Evolutionary conservation across 805 yeast species (phyloP).

Genomic region (Millerozyma miso): DNA sequence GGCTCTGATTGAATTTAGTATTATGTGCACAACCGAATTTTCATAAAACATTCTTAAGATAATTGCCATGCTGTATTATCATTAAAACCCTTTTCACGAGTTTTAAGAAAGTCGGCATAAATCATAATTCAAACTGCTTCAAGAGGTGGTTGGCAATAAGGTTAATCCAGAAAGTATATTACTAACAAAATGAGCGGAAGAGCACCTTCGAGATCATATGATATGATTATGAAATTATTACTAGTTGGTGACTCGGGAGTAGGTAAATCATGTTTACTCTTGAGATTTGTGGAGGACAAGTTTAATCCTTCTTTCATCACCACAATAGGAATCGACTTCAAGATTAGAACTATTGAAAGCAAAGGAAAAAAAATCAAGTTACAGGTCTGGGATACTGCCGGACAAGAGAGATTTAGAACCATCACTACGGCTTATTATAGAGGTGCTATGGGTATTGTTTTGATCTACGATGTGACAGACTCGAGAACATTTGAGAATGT

Average conservation of each 20-base stretch:
- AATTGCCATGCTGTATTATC: conserved; percentile 2
- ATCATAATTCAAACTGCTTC: background rate
- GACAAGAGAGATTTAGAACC: conserved; percentile 94
- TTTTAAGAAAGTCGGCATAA: background rate
- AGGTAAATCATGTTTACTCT: conserved; percentile 83
- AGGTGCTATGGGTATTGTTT: conserved; percentile 84
- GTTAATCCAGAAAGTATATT: background rate
- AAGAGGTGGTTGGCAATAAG: background rate
- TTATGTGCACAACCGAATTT: conserved; percentile 2
- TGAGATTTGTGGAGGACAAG: conserved; percentile 93
- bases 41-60: background rate
- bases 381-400: conserved; percentile 97
- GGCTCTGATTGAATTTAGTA: conserved; percentile 5
- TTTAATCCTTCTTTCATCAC: conserved; percentile 96
- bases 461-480: conserved; percentile 81
- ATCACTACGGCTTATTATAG: conserved; percentile 90
- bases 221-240: conserved; percentile 85
- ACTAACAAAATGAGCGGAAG: conserved; percentile 47
- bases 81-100: background rate
- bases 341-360: conserved; percentile 90
- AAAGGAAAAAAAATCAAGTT: conserved; percentile 90
- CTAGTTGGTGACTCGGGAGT: conserved; percentile 92
- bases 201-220: conserved; percentile 71
- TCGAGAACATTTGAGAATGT: conserved; percentile 90
- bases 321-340: conserved; percentile 97